phyloP scores from a whole-genome alignment of 2,329 filamentous ascomycete genomes.

The Kalmusia sp. region DNA sequence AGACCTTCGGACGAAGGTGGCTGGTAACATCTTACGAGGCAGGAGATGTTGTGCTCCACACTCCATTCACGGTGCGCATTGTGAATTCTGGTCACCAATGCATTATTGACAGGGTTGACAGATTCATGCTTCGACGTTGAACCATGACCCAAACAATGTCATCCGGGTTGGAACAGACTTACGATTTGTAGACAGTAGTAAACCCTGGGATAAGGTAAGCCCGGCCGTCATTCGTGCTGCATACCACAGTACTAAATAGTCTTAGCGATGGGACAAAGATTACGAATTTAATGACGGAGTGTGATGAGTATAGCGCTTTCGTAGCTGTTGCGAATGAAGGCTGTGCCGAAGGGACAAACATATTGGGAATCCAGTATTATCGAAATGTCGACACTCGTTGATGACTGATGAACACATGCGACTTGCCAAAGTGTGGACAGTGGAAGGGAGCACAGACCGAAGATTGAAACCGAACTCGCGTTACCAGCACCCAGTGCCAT shows the following conservation, averaged over 20 bases:
- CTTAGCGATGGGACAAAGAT: conserved; percentile 41
- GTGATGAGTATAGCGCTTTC: background rate
- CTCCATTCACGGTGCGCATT: conserved; percentile 33
- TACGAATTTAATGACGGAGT: conserved; percentile 41
- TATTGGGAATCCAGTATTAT: too few relatives aligned
- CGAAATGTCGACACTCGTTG: too few relatives aligned
- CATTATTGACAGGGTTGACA: conserved; percentile 29
- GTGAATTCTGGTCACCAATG: too few relatives aligned
- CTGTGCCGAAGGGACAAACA: too few relatives aligned
- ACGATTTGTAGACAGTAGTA: conserved; percentile 61
- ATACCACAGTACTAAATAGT: conserved; percentile 5
- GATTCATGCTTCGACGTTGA: conserved; percentile 66
- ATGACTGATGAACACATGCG: too few relatives aligned
- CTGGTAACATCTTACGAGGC: conserved; percentile 62
- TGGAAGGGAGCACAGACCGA: too few relatives aligned
- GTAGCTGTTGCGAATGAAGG: too few relatives aligned
- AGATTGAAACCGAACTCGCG: too few relatives aligned
- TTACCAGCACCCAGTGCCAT: too few relatives aligned
- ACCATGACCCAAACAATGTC: conserved; percentile 58
- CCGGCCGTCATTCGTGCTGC: too few relatives aligned
- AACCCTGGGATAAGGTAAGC: conserved; percentile 59
- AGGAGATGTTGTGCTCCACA: conserved; percentile 56
- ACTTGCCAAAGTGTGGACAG: too few relatives aligned
- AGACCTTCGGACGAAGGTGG: conserved; percentile 56
- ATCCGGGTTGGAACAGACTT: conserved; percentile 65